phyloP scores from a whole-genome alignment of 2,329 filamentous ascomycete species.

The Corynespora cassiicola region DNA sequence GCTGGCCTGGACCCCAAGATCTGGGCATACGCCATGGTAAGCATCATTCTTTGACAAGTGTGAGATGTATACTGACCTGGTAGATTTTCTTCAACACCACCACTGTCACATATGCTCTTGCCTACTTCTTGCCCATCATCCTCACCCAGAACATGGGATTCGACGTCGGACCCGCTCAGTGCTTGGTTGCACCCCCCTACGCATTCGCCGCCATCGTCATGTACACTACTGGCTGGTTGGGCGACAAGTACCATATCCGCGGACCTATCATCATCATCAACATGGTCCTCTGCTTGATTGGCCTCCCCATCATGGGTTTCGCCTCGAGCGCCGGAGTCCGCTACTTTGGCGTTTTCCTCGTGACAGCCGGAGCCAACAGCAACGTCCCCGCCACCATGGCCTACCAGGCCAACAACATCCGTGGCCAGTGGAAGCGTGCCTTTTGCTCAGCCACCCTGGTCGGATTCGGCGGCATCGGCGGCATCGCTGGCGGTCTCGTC shows the following conservation, averaged over 20 bases:
- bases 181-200: conserved; percentile 65
- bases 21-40: conserved; percentile 59
- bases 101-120: conserved; percentile 75
- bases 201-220: conserved; percentile 45
- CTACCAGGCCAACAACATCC: conserved; percentile 87
- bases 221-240: conserved; percentile 65
- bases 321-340: conserved; percentile 61
- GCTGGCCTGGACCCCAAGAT: conserved; percentile 59
- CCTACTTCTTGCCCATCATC: conserved; percentile 81
- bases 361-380: conserved; percentile 77
- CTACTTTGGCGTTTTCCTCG: conserved; percentile 76
- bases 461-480: conserved; percentile 77
- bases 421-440: conserved; percentile 87
- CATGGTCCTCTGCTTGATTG: conserved; percentile 70
- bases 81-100: conserved; percentile 67
- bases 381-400: conserved; percentile 78
- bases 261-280: conserved; percentile 72
- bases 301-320: conserved; percentile 77
- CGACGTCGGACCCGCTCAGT: conserved; percentile 68
- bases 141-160: conserved; percentile 70
- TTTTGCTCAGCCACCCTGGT: conserved; percentile 79
- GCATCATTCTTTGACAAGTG: conserved; percentile 1
- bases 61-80: conserved; percentile 15
- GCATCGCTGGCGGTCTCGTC: conserved; percentile 76
- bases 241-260: conserved; percentile 71